Conservation (phyloP, 2,329 filamentous ascomycete genomes). For the Sphaerulina musiva region DNA sequence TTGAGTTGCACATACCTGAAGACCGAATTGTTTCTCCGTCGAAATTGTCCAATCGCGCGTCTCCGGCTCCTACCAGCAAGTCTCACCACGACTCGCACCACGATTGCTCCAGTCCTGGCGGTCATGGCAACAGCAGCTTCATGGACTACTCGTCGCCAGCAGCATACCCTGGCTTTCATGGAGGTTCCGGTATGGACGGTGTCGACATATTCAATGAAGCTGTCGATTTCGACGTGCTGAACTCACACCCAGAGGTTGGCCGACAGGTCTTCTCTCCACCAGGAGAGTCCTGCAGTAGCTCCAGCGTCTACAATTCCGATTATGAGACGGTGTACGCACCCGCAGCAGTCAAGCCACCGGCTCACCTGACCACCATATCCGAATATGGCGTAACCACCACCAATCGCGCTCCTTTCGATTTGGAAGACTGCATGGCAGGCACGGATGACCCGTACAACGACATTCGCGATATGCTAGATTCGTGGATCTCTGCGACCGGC, state of each 20-base stretch:
- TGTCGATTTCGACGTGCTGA: slow-evolving; percentile 21
- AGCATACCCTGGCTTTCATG: slow-evolving; percentile 15
- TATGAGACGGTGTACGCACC: slow-evolving; percentile 21
- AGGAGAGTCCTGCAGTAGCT: slow-evolving; percentile 26
- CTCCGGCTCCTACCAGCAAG: slow-evolving; percentile 16
- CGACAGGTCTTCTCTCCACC: slow-evolving; percentile 27
- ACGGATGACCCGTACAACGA: slow-evolving; percentile 20
- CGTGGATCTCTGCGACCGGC: slow-evolving; percentile 20
- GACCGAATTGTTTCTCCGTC: slow-evolving; percentile 24
- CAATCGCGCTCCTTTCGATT: slow-evolving; percentile 50
- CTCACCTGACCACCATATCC: slow-evolving; percentile 57
- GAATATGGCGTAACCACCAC: slow-evolving; percentile 67
- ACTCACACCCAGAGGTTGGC: slow-evolving; percentile 23
- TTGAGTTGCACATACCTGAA: slow-evolving; percentile 22
- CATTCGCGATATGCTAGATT: slow-evolving; percentile 23
- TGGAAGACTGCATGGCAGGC: slow-evolving; percentile 17
- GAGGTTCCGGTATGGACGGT: slow-evolving; percentile 20
- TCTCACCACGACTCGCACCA: slow-evolving; percentile 4
- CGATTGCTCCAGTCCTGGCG: slow-evolving; percentile 18
- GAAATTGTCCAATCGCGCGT: slow-evolving; percentile 22
- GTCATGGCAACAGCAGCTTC: slow-evolving; percentile 11
- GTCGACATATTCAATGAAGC: slow-evolving; percentile 22
- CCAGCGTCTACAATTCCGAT: slow-evolving; percentile 27
- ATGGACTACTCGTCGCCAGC: slow-evolving; percentile 17
- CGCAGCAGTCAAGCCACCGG: slow-evolving; percentile 17